Evolutionary conservation across 129 eudicot genomes (phyloP), one percentile per base, ranked within the genome.

Genomic region (Chrysanthemum lavandulifolium): DNA sequence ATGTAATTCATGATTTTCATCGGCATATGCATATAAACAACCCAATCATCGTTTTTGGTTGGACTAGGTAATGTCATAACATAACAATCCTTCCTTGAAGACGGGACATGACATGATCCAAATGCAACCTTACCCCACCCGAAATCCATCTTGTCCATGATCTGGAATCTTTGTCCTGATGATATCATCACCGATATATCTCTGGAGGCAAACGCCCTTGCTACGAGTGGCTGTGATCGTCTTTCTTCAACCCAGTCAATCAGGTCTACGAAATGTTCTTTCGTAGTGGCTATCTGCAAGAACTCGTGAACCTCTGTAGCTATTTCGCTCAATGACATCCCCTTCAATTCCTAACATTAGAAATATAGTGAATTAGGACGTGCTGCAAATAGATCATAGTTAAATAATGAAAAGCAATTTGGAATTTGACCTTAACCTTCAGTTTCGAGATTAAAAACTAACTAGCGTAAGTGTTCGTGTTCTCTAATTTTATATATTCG

Each of bases 181-280:
- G 95, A 83, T 3, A 88, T 80, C 72, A 88, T 80, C 16, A 89
- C 65, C 4, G 89, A 84, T 63, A 29, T 81, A 49, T 51, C 73
- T 10, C 65, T 4, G 49, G 8, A 18, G 0, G 84, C 82, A 21
- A 81, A 89, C 0, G 86, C 80, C 66, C 12, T 81, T 6, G 96
- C 58, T 66, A 81, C 50, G 2, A 74, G 66, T 7, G 80, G 85
- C 40, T 73, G 62, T 14, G 87, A 75, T 10, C 89, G 82, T 13
- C 71, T 84, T 48, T 80, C 89, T 78, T 89, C 91, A 43, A 89
- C 96, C 89, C 82, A 89, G 15, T 89, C 92, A 7, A 89, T 80
- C 10, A 89, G 47, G 40, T 82, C 87, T 4, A 82, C 47, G 43
- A 89, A 89, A 76, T 89, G 96, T 51, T 82, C 92, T 63, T 84